phyloP scores from a whole-genome alignment of 2,329 filamentous ascomycete species.

The Ophiosphaerella korrae region DNA sequence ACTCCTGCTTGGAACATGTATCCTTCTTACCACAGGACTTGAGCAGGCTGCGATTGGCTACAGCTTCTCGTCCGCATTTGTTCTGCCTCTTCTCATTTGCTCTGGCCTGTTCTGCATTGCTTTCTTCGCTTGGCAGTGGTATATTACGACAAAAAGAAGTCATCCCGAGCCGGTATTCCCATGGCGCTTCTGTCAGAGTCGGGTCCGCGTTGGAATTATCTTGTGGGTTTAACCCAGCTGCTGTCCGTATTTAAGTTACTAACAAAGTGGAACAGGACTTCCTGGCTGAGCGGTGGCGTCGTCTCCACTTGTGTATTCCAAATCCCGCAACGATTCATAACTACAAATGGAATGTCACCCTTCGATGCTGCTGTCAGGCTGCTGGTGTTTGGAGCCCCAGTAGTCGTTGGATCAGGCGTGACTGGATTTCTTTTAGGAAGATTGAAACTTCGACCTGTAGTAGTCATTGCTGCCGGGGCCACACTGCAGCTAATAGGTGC shows the following conservation, averaged over 20 bases:
- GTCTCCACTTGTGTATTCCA: slow-evolving; percentile 15
- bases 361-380: slow-evolving; percentile 15
- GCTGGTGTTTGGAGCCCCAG: slow-evolving; percentile 18
- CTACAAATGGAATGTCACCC: slow-evolving; percentile 10
- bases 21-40: slow-evolving; percentile 20
- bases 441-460: slow-evolving; percentile 4
- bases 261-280: slow-evolving; percentile 9
- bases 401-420: slow-evolving; percentile 11
- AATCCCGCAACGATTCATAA: slow-evolving; percentile 24
- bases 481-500: slow-evolving; percentile 13
- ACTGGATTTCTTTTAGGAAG: slow-evolving; percentile 8
- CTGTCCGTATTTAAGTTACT: not conserved
- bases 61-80: slow-evolving; percentile 8
- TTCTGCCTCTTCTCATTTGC: slow-evolving; percentile 15
- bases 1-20: slow-evolving; percentile 17
- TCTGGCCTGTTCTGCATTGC: slow-evolving; percentile 10
- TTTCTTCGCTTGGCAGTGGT: slow-evolving; percentile 23
- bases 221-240: slow-evolving; percentile 4
- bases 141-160: slow-evolving; percentile 7
- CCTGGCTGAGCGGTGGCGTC: slow-evolving; percentile 10
- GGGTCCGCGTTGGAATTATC: slow-evolving; percentile 9
- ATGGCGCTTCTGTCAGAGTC: slow-evolving; percentile 15
- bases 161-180: slow-evolving; percentile 22
- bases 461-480: slow-evolving; percentile 10
- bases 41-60: slow-evolving; percentile 18